Conservation (phyloP, 305 asterid genomes). For the Fraxinus dipetala region DNA sequence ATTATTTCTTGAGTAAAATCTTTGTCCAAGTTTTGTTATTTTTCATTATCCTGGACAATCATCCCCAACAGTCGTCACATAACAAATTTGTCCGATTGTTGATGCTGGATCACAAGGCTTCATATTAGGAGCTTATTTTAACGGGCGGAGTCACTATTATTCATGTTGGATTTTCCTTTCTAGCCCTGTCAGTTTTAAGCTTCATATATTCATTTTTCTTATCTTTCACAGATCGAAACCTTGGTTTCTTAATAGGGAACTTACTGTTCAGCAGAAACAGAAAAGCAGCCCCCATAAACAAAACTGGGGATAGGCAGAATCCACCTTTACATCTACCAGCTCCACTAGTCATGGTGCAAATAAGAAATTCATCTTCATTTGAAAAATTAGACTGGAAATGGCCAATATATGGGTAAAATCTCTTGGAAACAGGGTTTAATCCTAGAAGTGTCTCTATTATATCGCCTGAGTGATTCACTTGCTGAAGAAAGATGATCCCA, state of each 20-base stretch:
- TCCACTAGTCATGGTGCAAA: constrained; percentile 24
- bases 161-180: background rate
- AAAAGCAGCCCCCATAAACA: background rate
- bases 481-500: constrained; percentile 33
- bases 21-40: too few relatives aligned
- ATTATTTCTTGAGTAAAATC: too few relatives aligned
- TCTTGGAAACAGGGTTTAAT: constrained; percentile 38
- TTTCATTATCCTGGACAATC: too few relatives aligned
- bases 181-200: background rate
- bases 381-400: constrained; percentile 43
- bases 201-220: background rate
- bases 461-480: constrained; percentile 36
- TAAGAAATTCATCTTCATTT: constrained; percentile 32
- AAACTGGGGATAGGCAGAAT: background rate
- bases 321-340: background rate
- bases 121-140: background rate
- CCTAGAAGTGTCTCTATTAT: constrained; percentile 34
- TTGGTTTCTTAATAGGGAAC: background rate
- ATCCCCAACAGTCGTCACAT: background rate
- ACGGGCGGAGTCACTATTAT: background rate
- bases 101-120: background rate
- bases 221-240: background rate
- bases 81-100: background rate
- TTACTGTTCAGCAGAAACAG: background rate
- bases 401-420: constrained; percentile 36